phyloP scores from a whole-genome alignment of 148 eudicot species.

The Talinum fruticosum region DNA sequence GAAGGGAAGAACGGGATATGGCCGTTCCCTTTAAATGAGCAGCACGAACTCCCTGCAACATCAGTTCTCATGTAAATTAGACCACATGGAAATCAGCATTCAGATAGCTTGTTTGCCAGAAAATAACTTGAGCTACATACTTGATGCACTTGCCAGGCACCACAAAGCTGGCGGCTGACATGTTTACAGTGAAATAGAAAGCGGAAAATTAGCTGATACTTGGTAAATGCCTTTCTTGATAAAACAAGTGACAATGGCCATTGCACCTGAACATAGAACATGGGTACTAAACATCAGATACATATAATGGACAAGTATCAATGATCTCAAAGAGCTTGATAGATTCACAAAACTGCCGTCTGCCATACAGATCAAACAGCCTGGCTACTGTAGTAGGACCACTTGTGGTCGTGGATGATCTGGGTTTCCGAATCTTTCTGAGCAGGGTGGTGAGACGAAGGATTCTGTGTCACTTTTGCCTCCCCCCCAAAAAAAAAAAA shows the following conservation, averaged over 20 bases:
- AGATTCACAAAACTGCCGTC: slow-evolving; percentile 2
- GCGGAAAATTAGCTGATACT: slow-evolving; percentile 92
- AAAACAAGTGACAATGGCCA: slow-evolving; percentile 97
- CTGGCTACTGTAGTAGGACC: neutral
- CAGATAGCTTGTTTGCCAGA: slow-evolving; percentile 11
- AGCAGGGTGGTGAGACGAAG: neutral
- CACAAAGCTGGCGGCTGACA: slow-evolving; percentile 93
- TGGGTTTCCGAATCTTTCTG: neutral
- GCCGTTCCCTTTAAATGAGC: slow-evolving; percentile 77
- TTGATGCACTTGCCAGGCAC: slow-evolving; percentile 97
- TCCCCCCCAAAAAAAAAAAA: neutral
- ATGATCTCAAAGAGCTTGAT: neutral
- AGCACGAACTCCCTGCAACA: slow-evolving; percentile 78
- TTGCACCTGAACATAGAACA: slow-evolving; percentile 54
- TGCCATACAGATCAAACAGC: neutral
- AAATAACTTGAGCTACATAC: slow-evolving; percentile 39
- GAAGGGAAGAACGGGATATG: slow-evolving; percentile 79
- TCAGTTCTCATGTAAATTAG: slow-evolving; percentile 9
- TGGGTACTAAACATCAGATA: slow-evolving; percentile 12
- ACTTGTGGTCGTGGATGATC: neutral
- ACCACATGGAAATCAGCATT: neutral
- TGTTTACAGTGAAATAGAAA: slow-evolving; percentile 94
- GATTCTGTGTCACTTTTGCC: neutral
- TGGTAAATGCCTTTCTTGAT: slow-evolving; percentile 87
- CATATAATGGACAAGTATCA: neutral